These are phyloP conservation scores for Lactuca saligna DNA, from an alignment of 129 eudicot genomes.

Conservation along the genomic window DNA sequence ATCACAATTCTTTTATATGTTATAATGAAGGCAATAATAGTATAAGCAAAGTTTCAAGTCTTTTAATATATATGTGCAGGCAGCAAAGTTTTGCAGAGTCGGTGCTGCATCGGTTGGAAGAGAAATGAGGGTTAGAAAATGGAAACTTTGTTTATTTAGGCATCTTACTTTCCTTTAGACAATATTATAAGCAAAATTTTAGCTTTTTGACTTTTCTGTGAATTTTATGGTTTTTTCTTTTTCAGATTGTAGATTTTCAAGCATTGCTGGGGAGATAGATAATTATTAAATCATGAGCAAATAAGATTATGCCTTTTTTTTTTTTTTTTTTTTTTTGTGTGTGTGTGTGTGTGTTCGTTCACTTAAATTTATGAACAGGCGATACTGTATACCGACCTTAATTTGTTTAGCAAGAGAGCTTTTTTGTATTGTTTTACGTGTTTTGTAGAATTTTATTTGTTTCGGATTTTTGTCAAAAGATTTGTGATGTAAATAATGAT, in stretches of 20 bases:
- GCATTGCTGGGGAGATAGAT: slow-evolving; percentile 15
- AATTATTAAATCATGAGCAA: neutral
- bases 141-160: slow-evolving; percentile 1
- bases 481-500: neutral
- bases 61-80: slow-evolving; percentile 39
- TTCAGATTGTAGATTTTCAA: slow-evolving; percentile 3
- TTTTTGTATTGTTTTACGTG: neutral
- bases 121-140: slow-evolving; percentile 46
- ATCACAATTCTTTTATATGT: too few relatives aligned
- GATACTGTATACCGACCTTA: neutral
- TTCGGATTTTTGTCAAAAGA: neutral
- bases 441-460: neutral
- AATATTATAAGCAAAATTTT: too few relatives aligned
- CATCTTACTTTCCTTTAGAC: neutral
- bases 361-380: neutral
- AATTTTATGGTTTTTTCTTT: neutral
- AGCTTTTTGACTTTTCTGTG: too few relatives aligned
- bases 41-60: too few relatives aligned
- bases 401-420: neutral
- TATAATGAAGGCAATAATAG: too few relatives aligned
- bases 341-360: neutral
- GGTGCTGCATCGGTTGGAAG: slow-evolving; percentile 74
- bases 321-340: too few relatives aligned
- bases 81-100: slow-evolving; percentile 94
- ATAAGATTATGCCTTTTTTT: slow-evolving; percentile 1